Base-by-base conservation (phyloP, 169 alveolate genomes). In the Plasmodium falciparum region DNA sequence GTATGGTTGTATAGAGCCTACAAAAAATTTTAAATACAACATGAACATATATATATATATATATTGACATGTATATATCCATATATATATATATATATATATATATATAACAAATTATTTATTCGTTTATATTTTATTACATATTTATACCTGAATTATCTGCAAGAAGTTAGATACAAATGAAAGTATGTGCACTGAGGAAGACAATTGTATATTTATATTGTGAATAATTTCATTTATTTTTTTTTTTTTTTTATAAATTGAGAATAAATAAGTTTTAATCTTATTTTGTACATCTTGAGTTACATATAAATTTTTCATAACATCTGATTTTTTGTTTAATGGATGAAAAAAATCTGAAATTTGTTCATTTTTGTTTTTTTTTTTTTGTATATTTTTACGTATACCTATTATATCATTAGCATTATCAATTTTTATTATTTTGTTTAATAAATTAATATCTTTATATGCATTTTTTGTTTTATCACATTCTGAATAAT, bases 1-100 rank as follows among this genome's bases (percentile, higher is more conserved):
- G 92, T 86, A 75, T 86, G 92, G 47, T 86, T 86, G 59, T 72
- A 86, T 2, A 86, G 66, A 66, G 92, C 92, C 92, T 86, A 54
- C 33, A 50, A 15, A 29, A 56, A 39, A 39, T 5, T 0, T 39
- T 5, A 39, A 4, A 39, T 39, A 39, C 2, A 39, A 39, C 47
- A 39, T n/a, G 3, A n/a, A 13, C 15, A 12, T 4, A 15, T 54
- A 39, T 52, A n/a, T 13, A 26, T 29, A 54, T 8, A 17, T 2
- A 50, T 2, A 62, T n/a, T 2, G 4, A 7, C 17, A 24, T 13
- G 12, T 17, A 47, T 3, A 47, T 24, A 45, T 29, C 24, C 45
- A 45, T 20, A 69, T 69, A 17, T 24, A 26, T 65, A 65, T 29
- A 65, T 65, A 29, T 29, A 54, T 15, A 22, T 7, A 12, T 17